These are phyloP conservation scores for Erodium trifolium DNA, from an alignment of 441 rosid species.

Conservation along the genomic window DNA sequence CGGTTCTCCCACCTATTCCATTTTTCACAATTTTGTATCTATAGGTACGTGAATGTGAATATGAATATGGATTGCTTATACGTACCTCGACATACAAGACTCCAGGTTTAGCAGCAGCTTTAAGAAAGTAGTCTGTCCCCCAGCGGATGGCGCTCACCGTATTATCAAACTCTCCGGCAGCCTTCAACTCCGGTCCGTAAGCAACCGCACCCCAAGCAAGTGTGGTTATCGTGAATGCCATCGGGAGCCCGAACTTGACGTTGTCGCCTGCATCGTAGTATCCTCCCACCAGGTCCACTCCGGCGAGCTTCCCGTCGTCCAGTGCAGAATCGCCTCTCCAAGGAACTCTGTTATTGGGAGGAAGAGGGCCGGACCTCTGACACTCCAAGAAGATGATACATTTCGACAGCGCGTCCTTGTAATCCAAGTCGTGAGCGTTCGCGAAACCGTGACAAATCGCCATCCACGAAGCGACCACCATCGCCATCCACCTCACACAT, in stretches of 20 bases:
- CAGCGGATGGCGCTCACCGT: slow-evolving; percentile 50
- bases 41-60: no score
- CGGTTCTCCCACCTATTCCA: slow-evolving; percentile 70
- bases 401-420: slow-evolving; percentile 64
- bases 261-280: slow-evolving; percentile 98
- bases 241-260: slow-evolving; percentile 24
- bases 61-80: no score
- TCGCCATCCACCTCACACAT: no score
- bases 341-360: slow-evolving; percentile 40
- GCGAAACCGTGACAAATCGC: slow-evolving; percentile 18
- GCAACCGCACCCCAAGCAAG: slow-evolving; percentile 55
- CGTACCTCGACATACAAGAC: slow-evolving; percentile 64
- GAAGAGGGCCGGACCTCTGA: slow-evolving; percentile 85
- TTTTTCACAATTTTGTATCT: no score
- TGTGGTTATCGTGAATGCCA: slow-evolving; percentile 81
- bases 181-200: slow-evolving; percentile 39
- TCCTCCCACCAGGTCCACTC: slow-evolving; percentile 76
- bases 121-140: slow-evolving; percentile 87
- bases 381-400: slow-evolving; percentile 79
- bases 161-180: slow-evolving; percentile 43
- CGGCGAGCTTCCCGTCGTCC: slow-evolving; percentile 62
- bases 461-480: background rate
- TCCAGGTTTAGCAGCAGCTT: slow-evolving; percentile 39
- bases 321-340: slow-evolving; percentile 96
- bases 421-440: slow-evolving; percentile 31